Base-by-base conservation (phyloP, 2,329 filamentous ascomycete genomes). In the Ophiostoma angusticollis region DNA sequence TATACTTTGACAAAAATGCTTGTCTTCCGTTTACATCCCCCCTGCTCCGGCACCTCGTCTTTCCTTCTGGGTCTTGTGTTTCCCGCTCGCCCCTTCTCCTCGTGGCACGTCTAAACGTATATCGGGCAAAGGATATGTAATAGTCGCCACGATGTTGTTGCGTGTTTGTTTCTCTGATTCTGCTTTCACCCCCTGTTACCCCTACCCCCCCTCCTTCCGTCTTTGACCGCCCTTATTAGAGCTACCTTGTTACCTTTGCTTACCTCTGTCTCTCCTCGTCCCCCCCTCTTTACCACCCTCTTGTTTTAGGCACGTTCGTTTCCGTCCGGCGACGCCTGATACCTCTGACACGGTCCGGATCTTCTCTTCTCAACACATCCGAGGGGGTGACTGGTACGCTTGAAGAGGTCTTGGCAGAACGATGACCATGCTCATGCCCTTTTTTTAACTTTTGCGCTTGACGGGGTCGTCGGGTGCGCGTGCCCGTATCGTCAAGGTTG, bases 321-420 rank as follows among this genome's bases (percentile, higher is more conserved):
- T 51, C 52, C 47, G 48, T 51, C 47, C 43, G 45, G 39, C 46
- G 43, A 50, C 46, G 50, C 50, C 52, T 52, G 51, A 53, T 49
- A 54, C 37, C 30, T 53, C 57, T 63, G 59, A 61, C 49, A 61
- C 58, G 54, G 54, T 48, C 54, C 59, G n/a, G n/a, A n/a, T 57
- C 52, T 45, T 44, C 54, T 50, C 53, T 57, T 51, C 47, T 40
- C 53, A 51, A 49, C 48, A 48, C 51, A 60, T 60, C 61, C 61
- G 58, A 56, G 52, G 50, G 46, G 41, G 48, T n/a, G n/a, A 45
- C 23, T 35, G 41, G 33, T 49, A 43, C 50, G 53, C 51, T 50
- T 51, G n/a, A 30, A 47, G 49, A 38, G 48, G 42, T 31, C 53
- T 56, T 57, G 55, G 54, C 53, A 44, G 29, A 39, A n/a, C n/a